Evolutionary conservation across 768 basidiomycete species (phyloP).

Genomic region (Mrakia frigida): DNA sequence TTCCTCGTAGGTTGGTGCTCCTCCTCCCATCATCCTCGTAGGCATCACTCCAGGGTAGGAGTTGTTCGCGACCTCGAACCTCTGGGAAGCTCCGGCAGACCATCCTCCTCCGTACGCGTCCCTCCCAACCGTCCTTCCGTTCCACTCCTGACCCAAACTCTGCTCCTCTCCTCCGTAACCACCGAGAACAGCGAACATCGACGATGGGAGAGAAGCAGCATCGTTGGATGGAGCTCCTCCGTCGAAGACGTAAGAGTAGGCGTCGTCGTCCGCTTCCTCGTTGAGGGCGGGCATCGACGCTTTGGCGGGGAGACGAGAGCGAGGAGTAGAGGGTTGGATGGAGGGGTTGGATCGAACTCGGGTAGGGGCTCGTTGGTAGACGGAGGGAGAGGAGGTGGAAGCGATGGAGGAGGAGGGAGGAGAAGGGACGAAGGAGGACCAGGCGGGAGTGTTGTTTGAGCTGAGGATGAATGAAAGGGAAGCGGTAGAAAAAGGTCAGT

Average conservation of each 20-base stretch:
- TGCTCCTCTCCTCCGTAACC: constrained; percentile 27
- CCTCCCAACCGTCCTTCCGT: constrained; percentile 14
- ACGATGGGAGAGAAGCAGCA: not conserved
- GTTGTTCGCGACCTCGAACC: constrained; percentile 11
- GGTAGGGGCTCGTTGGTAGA: constrained; percentile 1
- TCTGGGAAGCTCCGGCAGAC: not conserved
- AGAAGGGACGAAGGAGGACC: not conserved
- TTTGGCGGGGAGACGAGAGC: constrained; percentile 26
- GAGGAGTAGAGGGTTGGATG: constrained; percentile 18
- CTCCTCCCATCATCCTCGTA: constrained; percentile 11
- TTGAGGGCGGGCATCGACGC: constrained; percentile 21
- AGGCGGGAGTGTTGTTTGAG: not conserved
- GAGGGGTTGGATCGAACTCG: constrained; percentile 19
- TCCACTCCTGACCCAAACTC: constrained; percentile 20
- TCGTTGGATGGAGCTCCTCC: not conserved
- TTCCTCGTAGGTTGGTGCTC: not conserved
- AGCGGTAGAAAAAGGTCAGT: not conserved
- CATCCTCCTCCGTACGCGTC: constrained; percentile 16
- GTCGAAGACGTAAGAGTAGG: constrained; percentile 15
- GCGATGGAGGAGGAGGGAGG: not conserved
- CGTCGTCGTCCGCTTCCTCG: constrained; percentile 8
- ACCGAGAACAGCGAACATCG: constrained; percentile 25
- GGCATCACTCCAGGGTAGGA: not conserved
- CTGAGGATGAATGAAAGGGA: not conserved
- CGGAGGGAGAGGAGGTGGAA: not conserved